Evolutionary conservation across 2,329 filamentous ascomycete genomes (phyloP).

Genomic region (Dothidotthia symphoricarpi): DNA sequence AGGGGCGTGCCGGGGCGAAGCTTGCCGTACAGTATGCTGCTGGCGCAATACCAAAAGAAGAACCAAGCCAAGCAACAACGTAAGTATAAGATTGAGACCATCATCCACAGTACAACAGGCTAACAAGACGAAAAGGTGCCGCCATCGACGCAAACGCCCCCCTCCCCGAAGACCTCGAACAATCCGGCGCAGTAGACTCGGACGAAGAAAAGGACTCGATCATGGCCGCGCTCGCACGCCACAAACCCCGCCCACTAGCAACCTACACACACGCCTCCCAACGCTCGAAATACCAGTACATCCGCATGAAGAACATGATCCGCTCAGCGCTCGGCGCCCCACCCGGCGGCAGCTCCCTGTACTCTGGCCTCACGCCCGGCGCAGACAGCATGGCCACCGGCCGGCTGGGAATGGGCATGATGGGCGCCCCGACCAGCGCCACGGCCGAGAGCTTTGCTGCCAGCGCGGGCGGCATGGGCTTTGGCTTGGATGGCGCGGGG

Average conservation of each 20-base stretch:
- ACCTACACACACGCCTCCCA: slow-evolving; percentile 58
- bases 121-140: slow-evolving; percentile 60
- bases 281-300: slow-evolving; percentile 57
- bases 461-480: slow-evolving; percentile 30
- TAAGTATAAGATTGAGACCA: slow-evolving; percentile 55
- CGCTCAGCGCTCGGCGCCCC: slow-evolving; percentile 56
- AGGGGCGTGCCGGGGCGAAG: slow-evolving; percentile 82
- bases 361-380: slow-evolving; percentile 20
- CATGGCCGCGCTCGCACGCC: slow-evolving; percentile 72
- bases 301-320: slow-evolving; percentile 64
- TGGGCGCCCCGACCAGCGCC: slow-evolving; percentile 32
- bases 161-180: slow-evolving; percentile 77
- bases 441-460: slow-evolving; percentile 33
- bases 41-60: slow-evolving; percentile 74
- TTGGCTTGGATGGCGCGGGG: slow-evolving; percentile 27
- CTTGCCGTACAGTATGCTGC: slow-evolving; percentile 86
- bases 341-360: slow-evolving; percentile 29
- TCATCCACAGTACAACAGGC: too few species aligned
- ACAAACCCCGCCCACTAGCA: slow-evolving; percentile 75
- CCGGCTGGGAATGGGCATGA: slow-evolving; percentile 31
- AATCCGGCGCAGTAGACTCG: slow-evolving; percentile 73
- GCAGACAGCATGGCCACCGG: slow-evolving; percentile 26
- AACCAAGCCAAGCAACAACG: slow-evolving; percentile 98
- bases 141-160: slow-evolving; percentile 93
- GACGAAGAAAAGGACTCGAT: slow-evolving; percentile 91